These are phyloP conservation scores for Lathyrus tuberosus DNA, from an alignment of 306 rosid genomes.

Conservation along the genomic window DNA sequence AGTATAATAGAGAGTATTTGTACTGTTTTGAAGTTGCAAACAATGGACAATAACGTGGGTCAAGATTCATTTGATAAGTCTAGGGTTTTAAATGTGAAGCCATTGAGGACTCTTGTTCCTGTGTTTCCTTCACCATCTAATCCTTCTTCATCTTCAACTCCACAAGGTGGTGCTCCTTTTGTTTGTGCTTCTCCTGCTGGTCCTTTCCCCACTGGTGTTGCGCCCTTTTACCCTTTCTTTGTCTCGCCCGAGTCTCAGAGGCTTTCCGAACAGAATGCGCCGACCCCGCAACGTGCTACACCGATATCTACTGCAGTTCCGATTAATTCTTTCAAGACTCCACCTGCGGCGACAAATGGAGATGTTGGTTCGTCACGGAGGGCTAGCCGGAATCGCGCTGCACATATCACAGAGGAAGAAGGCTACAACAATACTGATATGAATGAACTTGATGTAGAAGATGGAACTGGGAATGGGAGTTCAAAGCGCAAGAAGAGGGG, in stretches of 20 bases:
- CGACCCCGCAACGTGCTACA: conserved; percentile 41
- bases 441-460: conserved; percentile 45
- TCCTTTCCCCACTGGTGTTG: conserved; percentile 79
- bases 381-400: conserved; percentile 34
- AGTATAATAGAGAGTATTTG: conserved; percentile 10
- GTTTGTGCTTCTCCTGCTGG: conserved; percentile 85
- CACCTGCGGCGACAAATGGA: conserved; percentile 54
- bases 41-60: conserved; percentile 70
- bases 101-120: conserved; percentile 79
- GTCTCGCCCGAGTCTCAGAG: conserved; percentile 57
- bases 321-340: conserved; percentile 69
- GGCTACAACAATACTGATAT: conserved; percentile 35
- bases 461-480: conserved; percentile 48
- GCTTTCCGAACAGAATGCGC: conserved; percentile 53
- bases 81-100: conserved; percentile 82
- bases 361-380: conserved; percentile 43
- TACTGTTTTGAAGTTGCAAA: conserved; percentile 36
- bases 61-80: conserved; percentile 79
- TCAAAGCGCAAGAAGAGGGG: conserved; percentile 48
- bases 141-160: conserved; percentile 55
- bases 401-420: conserved; percentile 46
- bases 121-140: conserved; percentile 74
- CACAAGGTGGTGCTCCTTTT: conserved; percentile 88
- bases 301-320: conserved; percentile 71
- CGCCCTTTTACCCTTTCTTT: conserved; percentile 81